Base-by-base conservation (phyloP, 2,329 filamentous ascomycete genomes). In the Apiospora rasikravindrae region DNA sequence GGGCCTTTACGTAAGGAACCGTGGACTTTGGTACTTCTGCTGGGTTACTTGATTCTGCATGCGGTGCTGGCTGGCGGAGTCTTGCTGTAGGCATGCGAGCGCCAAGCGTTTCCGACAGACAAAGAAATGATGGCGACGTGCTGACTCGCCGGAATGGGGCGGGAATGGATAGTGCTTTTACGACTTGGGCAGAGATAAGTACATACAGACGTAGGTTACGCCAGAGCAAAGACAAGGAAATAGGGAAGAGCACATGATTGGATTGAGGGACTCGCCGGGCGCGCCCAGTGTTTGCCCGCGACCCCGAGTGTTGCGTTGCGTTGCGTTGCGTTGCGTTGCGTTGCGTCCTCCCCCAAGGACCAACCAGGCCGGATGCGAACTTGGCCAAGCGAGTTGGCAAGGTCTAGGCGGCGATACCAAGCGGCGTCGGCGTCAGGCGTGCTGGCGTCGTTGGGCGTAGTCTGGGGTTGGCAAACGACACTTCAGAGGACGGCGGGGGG, bases 381-480 rank as follows among this genome's bases (percentile, higher is more conserved):
- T 49, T 5, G 44, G 67, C 67, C 67, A 69, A 69, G 67, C 67
- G 19, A 44, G 67, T 69, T 69, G 67, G 67, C 67, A 49, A 37
- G 42, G 67, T 29, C 67, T 69, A 49, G 67, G 67, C 67, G 44
- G 67, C 42, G 67, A 69, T 69, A 69, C 67, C 67, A 69, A 69
- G 67, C 57, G 22, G 57, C 33, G 29, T 64, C 57, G 57, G 57
- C 57, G 57, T 64, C 57, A n/a, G 33, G 57, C 33, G 19, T 64
- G n/a, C 19, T 40, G 51, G 49, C 53, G 53, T 47, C 19, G 45
- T 47, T 47, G 45, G 33, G 33, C 47, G 47, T n/a, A 2, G 22
- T n/a, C 2, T 24, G 47, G 53, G 33, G 22, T 64, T 64, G 57
- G 57, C 57, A 64, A 22, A 37, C 19, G 26, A n/a, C n/a, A n/a